Percentiles rank a stretch among this genome's conserved stretches.
Conservation (phyloP, 495 filamentous ascomycete species). For the Lophiotrema nucula region DNA sequence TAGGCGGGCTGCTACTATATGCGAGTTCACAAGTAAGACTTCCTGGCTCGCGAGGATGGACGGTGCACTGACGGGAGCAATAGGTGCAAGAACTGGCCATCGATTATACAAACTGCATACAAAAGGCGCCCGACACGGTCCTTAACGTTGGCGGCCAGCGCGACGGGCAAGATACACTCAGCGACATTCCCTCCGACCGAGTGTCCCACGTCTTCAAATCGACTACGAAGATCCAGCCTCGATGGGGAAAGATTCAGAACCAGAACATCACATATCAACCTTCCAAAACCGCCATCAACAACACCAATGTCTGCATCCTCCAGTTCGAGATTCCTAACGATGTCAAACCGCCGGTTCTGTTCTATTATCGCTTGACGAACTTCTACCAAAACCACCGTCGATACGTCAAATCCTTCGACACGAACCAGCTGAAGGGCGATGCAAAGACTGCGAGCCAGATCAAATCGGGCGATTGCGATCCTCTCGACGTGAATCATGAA, state of each 20-base stretch:
- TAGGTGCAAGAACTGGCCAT: slow-evolving; percentile 88
- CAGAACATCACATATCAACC: slow-evolving; percentile 18
- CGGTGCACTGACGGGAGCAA: slow-evolving; percentile 3
- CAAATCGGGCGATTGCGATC: slow-evolving; percentile 67
- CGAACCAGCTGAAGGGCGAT: slow-evolving; percentile 76
- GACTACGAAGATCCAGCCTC: slow-evolving; percentile 28
- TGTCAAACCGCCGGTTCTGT: slow-evolving; percentile 73
- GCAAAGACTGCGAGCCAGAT: slow-evolving; percentile 61
- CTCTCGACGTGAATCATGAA: slow-evolving; percentile 57
- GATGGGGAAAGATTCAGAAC: slow-evolving; percentile 24
- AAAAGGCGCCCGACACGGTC: slow-evolving; percentile 46
- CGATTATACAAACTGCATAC: slow-evolving; percentile 79
- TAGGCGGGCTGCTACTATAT: slow-evolving; percentile 80
- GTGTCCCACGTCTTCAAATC: slow-evolving; percentile 68
- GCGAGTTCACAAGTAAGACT: slow-evolving; percentile 67
- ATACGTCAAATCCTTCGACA: slow-evolving; percentile 86
- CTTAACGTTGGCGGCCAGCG: slow-evolving; percentile 18
- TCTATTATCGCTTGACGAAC: slow-evolving; percentile 95
- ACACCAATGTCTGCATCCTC: slow-evolving; percentile 59
- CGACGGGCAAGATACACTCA: not conserved
- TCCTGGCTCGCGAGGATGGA: not conserved
- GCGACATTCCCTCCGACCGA: slow-evolving; percentile 44
- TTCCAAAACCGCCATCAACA: not conserved
- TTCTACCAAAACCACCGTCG: slow-evolving; percentile 99
- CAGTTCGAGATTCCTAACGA: slow-evolving; percentile 74